These are phyloP conservation scores for Monosporascus sp. DNA, from an alignment of 2,329 filamentous ascomycete genomes.

Conservation along the genomic window DNA sequence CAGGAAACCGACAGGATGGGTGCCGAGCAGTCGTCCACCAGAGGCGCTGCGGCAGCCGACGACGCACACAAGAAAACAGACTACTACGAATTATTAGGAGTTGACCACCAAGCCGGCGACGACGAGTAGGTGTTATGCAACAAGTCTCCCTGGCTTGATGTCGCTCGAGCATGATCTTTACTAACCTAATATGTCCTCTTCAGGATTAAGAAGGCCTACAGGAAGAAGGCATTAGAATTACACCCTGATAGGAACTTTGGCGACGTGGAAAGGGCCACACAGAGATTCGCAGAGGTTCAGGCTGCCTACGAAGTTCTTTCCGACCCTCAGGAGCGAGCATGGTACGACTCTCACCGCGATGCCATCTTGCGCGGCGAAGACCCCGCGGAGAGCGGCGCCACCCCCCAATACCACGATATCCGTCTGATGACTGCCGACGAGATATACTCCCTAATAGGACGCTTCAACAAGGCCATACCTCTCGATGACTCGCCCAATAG, in stretches of 20 bases:
- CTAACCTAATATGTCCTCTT: background rate
- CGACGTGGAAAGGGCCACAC: constrained; percentile 77
- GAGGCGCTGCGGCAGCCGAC: constrained; percentile 24
- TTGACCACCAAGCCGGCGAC: constrained; percentile 68
- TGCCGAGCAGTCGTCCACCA: constrained; percentile 48
- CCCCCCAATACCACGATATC: constrained; percentile 62
- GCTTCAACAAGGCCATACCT: constrained; percentile 71
- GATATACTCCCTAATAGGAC: constrained; percentile 70
- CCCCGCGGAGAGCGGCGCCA: constrained; percentile 39
- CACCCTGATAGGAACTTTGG: constrained; percentile 93
- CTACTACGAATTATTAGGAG: constrained; percentile 79
- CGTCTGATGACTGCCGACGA: constrained; percentile 77
- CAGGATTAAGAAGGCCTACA: constrained; percentile 91
- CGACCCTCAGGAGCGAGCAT: constrained; percentile 89
- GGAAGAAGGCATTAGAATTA: constrained; percentile 82
- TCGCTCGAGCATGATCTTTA: background rate
- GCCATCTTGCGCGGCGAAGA: constrained; percentile 71
- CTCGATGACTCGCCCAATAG: constrained; percentile 76
- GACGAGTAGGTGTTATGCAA: constrained; percentile 60
- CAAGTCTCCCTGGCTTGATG: background rate
- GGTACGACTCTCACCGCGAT: constrained; percentile 94
- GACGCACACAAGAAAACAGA: constrained; percentile 54
- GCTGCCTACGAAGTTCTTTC: constrained; percentile 94
- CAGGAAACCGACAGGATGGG: constrained; percentile 37
- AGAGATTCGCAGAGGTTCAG: constrained; percentile 85